phyloP scores from a whole-genome alignment of 345 rosid species.

The Reutealis trisperma region DNA sequence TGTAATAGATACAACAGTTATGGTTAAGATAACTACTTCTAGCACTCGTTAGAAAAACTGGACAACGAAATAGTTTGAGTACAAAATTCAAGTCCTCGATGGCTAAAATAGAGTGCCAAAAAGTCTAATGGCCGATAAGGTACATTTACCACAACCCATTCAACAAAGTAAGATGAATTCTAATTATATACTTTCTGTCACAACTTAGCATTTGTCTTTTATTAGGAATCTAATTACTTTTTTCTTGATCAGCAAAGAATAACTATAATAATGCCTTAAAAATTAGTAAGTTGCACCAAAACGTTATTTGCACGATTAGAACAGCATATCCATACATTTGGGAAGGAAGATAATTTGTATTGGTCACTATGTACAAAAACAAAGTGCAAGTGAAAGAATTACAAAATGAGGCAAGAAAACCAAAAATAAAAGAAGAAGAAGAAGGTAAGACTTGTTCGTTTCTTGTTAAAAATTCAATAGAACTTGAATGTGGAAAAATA shows the following conservation, averaged over 20 bases:
- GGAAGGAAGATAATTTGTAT: conserved; percentile 21
- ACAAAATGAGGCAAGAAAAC: conserved; percentile 17
- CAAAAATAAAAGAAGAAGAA: neutral
- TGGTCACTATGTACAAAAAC: conserved; percentile 42
- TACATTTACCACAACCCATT: too few species aligned
- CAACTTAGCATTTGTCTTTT: neutral
- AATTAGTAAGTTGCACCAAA: conserved; percentile 17
- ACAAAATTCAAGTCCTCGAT: neutral
- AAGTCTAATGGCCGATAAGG: neutral
- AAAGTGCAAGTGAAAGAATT: conserved; percentile 30
- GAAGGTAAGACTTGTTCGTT: conserved; percentile 1
- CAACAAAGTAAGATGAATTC: neutral
- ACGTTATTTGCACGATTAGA: conserved; percentile 19
- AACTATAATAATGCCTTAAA: conserved; percentile 1
- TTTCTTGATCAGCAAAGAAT: neutral
- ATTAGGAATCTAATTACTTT: neutral
- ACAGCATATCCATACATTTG: conserved; percentile 26
- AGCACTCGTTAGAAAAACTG: too few species aligned
- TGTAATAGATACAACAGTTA: too few species aligned
- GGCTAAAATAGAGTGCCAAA: neutral
- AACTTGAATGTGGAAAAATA: conserved; percentile 22
- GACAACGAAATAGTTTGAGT: too few species aligned
- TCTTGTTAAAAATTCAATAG: conserved; percentile 17
- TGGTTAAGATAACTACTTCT: too few species aligned
- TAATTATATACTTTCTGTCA: neutral